Base-by-base conservation (phyloP, 768 basidiomycete species). In the Favolaschia claudopus region DNA sequence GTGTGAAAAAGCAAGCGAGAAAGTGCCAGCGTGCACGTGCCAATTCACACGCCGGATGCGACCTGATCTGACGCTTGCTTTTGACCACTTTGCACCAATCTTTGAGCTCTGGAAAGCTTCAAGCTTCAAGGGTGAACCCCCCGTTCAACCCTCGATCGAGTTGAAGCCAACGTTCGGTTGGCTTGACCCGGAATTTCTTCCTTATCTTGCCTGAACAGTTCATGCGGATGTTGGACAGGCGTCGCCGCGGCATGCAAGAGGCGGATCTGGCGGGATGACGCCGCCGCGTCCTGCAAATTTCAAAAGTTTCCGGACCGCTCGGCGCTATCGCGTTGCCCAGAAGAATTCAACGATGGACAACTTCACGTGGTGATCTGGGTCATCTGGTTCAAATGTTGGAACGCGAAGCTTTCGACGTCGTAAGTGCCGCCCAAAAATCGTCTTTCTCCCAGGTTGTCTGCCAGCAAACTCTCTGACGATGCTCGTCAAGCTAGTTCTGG, bases 161-260 rank as follows among this genome's bases (percentile, higher is more conserved):
- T n/a, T n/a, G n/a, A n/a, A n/a, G n/a, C n/a, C n/a, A n/a, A n/a
- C n/a, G n/a, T n/a, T n/a, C n/a, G n/a, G n/a, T n/a, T n/a, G n/a
- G n/a, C n/a, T n/a, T n/a, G n/a, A n/a, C n/a, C n/a, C n/a, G n/a
- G n/a, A n/a, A n/a, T n/a, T n/a, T n/a, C n/a, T n/a, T n/a, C n/a
- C n/a, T n/a, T n/a, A n/a, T n/a, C n/a, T n/a, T n/a, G n/a, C n/a
- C n/a, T n/a, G n/a, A n/a, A n/a, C n/a, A n/a, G n/a, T n/a, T n/a
- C n/a, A n/a, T 61, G n/a, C 54, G 53, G 14, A 33, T 22, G 29
- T 27, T 47, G 22, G 60, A 46, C 60, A 61, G 55, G 54, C n/a
- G n/a, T n/a, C n/a, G n/a, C n/a, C n/a, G n/a, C n/a, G 46, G 8
- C 12, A 27, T 5, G 40, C 38, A 10, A 38, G 10, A 14, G 24